Evolutionary conservation across 192 early-diverging fungal genomes (phyloP), one percentile per base, ranked within the genome.

Genomic region (Coemansia sp.): DNA sequence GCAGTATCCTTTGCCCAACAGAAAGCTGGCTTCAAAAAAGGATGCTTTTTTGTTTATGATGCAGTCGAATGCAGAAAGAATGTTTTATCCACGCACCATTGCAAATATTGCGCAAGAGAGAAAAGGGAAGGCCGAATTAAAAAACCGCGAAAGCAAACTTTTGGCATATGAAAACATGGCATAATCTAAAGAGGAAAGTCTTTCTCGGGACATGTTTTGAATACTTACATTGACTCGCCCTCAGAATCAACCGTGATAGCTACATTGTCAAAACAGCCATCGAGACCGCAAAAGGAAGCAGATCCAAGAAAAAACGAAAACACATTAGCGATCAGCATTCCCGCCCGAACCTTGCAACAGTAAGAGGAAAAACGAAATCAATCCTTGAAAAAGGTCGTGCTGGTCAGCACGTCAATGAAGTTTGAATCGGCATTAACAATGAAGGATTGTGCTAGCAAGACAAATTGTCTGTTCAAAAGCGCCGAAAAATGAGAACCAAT

Each of bases 151-250:
- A 21, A 14, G 49, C 49, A 21, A 48, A 1, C 8, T 26, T 11
- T n/a, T 5, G 49, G 23, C 23, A 52, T 52, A 52, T 21, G 21
- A 52, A 26, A 24, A 5, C 7, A 6, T 46, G 44, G 14, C 44
- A 46, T 46, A 46, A 46, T 7, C 30, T 49, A 49, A 46, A 33
- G 30, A 45, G 62, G 16, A 63, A 14, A 41, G 7, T 1, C 7
- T 41, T 41, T 41, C 39, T 12, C 39, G 12, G 12, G 6, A 5
- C 39, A 48, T 48, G 15, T n/a, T 16, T 20, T 21, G 49, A 20
- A 52, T 58, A 83, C 86, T 77, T 87, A 89, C 88, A 90, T 90
- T 69, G 85, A 85, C 74, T 90, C 89, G 36, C 89, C 89, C 53
- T 87, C 86, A 35, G 86, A 86, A 63, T 90, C 89, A 46, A 78